Evolutionary conservation across 2,329 filamentous ascomycete species (phyloP), one percentile per base, ranked within the genome.

Genomic region (Penicillium sp.): DNA sequence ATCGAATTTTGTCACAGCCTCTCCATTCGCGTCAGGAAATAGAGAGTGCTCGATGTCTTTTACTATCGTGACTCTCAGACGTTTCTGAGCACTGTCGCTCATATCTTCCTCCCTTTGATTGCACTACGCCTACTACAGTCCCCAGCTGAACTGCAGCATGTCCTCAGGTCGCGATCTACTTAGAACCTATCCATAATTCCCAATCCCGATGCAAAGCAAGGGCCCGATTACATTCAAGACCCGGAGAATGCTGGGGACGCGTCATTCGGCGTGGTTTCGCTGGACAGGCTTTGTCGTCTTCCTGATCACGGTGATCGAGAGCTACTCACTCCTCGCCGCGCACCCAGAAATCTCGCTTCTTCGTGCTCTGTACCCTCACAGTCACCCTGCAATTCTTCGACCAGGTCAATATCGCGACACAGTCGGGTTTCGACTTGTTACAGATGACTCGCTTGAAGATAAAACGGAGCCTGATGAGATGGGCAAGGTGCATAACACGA

Each of bases 361-460:
- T 1, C 39, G 27, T 17, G 9, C 17, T 14, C 34, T 38, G n/a
- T 7, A 20, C 15, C 35, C 15, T 4, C 31, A 31, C 7, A 17
- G 23, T 18, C 14, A 20, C 7, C 35, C 37, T 1, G 14, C 27
- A 7, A 20, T 51, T 7, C 43, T 54, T 38, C 50, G 43, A 9
- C 51, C 51, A 0, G 50, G 51, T n/a, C 48, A 54, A 20, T 53
- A 54, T 32, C 37, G 27, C n/a, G 41, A 45, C 8, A 20, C 17
- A 2, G 7, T 6, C 7, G 39, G 20, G 2, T 10, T 29, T 29
- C 9, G 28, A 11, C 36, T 28, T 26, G 15, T 32, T 7, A 23
- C 26, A 2, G 31, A 36, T 1, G 29, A 11, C 23, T 15, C 23
- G 20, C 31, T 28, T 18, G 40, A 28, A 5, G 34, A 45, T 13